Percentiles rank a stretch among this genome's conserved stretches.
These are phyloP conservation scores for Colletotrichum spinosum DNA, from an alignment of 2,329 filamentous ascomycete species.

Conservation along the genomic window DNA sequence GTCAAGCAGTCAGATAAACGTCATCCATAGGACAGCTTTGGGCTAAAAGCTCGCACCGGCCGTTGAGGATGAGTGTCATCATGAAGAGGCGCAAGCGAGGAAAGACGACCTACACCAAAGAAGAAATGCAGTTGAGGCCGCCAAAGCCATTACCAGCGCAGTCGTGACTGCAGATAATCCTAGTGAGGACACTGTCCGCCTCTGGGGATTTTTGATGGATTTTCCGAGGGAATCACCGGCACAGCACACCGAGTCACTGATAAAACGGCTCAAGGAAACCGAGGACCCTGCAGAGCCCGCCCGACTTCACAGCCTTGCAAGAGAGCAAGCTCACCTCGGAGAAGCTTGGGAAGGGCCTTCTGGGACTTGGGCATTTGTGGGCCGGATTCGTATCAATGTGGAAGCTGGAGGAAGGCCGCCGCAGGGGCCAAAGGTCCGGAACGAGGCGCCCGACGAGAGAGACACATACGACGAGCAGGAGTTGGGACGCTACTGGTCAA, in stretches of 20 bases:
- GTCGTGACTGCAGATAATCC: neutral
- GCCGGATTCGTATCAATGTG: constrained; percentile 2
- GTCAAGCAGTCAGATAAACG: too few species aligned
- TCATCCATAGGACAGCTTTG: too few species aligned
- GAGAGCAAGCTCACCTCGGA: neutral
- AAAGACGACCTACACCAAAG: constrained; percentile 6
- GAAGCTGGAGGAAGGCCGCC: constrained; percentile 4
- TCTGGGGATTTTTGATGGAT: constrained; percentile 4
- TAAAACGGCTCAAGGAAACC: constrained; percentile 3
- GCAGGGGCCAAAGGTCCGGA: accelerated
- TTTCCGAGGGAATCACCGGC: neutral
- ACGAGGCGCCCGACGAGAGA: neutral
- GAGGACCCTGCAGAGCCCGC: neutral
- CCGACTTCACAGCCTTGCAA: neutral
- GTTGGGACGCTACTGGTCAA: neutral
- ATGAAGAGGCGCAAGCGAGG: constrained; percentile 6
- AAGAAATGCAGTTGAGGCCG: constrained; percentile 5
- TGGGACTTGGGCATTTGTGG: neutral
- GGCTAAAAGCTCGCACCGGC: neutral
- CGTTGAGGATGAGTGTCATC: neutral
- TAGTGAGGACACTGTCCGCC: neutral
- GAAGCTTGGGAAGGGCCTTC: neutral
- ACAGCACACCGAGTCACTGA: neutral
- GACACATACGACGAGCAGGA: neutral
- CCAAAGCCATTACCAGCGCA: neutral